Base-by-base conservation (phyloP, 108 stramenopile genomes). In the Nitzschia putrida region DNA sequence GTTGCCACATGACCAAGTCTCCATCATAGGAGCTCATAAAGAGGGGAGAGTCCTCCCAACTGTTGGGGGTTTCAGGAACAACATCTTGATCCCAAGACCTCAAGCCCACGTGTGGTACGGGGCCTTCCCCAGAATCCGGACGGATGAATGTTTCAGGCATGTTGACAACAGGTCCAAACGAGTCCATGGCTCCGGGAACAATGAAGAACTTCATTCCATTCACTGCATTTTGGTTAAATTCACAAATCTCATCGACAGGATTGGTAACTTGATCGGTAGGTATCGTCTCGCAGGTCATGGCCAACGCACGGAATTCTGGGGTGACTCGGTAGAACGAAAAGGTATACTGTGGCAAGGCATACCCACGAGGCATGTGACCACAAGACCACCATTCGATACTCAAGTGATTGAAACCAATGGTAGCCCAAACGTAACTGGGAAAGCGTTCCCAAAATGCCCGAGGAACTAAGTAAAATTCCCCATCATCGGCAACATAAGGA, bases 341-440 rank as follows among this genome's bases (percentile, higher is more conserved):
- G 24, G 59, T 47, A 34, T 77, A 77, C 24, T 70, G 69, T 44
- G 76, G 34, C 9, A 18, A 41, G 26, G 64, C 26, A 25, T 66
- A 77, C 22, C 76, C 76, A 13, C 44, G 50, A 4, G 69, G 68
- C 38, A n/a, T n/a, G 20, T 52, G 54, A 10, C 76, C 76, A 45
- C 76, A 77, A n/a, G 76, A 57, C 8, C 45, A 44, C 69, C 69
- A 77, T 37, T 77, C 76, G 6, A 77, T 50, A 49, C 69, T 71
- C 50, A 77, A 23, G 50, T 77, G 76, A 22, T 70, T 39, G 49
- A 77, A 77, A 7, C 76, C 76, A 10, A 69, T 77, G n/a, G 76
- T 71, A 9, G 76, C 69, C 76, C 64, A 66, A 13, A 77, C 69
- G 23, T 77, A 77, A 18, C 51, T 21, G 0, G 76, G 76, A 60